Percentiles rank a stretch among this genome's conserved stretches.
Evolutionary conservation across 352 stramenopile species (phyloP).

Genomic region (Blastocystis sp.): DNA sequence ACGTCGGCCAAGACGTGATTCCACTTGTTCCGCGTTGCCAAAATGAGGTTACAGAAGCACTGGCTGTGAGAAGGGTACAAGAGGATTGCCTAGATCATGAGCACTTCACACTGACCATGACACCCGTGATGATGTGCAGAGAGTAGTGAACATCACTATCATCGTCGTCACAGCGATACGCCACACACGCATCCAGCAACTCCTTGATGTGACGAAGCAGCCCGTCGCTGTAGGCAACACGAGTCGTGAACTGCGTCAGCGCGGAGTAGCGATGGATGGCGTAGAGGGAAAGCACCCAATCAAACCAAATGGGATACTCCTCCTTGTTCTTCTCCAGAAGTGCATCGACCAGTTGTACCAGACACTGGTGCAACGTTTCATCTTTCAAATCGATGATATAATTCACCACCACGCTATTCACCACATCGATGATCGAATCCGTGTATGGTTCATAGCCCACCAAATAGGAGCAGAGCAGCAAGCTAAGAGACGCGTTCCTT

Average conservation of each 20-base stretch:
- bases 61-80: too few relatives aligned
- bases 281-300: not conserved
- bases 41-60: too few relatives aligned
- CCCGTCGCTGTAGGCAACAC: not conserved
- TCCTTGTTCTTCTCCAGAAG: not conserved
- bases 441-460: not conserved
- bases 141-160: conserved; percentile 35
- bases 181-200: not conserved
- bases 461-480: not conserved
- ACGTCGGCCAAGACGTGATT: too few relatives aligned
- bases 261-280: not conserved
- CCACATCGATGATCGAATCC: not conserved
- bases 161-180: too few relatives aligned
- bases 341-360: not conserved
- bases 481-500: not conserved
- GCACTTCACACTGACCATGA: too few relatives aligned
- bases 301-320: not conserved
- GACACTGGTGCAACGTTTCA: not conserved
- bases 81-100: too few relatives aligned
- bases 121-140: conserved; percentile 16
- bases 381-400: not conserved
- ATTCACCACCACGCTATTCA: not conserved
- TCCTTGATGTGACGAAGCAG: not conserved
- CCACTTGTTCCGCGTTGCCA: too few relatives aligned
- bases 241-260: not conserved